Conservation (phyloP, 2,329 filamentous ascomycete species). For the Trichoderma afroharzianum region DNA sequence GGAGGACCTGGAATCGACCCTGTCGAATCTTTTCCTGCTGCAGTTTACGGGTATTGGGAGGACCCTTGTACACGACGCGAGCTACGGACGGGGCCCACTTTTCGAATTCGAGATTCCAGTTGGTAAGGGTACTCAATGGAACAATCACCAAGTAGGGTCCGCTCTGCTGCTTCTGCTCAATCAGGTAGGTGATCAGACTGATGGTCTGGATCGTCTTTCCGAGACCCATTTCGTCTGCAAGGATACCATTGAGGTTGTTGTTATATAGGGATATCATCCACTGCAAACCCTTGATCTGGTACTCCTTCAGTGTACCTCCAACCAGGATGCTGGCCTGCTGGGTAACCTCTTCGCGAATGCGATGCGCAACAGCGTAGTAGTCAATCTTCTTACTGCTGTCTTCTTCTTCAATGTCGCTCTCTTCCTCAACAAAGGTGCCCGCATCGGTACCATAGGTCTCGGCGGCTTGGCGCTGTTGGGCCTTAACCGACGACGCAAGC, state of each 20-base stretch:
- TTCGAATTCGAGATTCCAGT: conserved; percentile 98
- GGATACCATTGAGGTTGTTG: conserved; percentile 98
- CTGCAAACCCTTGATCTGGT: conserved; percentile 96
- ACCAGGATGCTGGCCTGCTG: conserved; percentile 82
- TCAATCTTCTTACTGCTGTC: conserved; percentile 80
- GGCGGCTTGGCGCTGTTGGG: conserved; percentile 80
- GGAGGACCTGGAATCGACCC: conserved; percentile 89
- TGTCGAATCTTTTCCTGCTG: conserved; percentile 93
- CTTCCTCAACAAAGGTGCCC: conserved; percentile 54
- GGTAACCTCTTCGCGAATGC: conserved; percentile 86
- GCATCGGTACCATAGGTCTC: conserved; percentile 70
- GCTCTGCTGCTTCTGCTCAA: conserved; percentile 87
- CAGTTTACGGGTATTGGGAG: conserved; percentile 79
- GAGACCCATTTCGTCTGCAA: conserved; percentile 99
- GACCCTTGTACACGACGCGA: conserved; percentile 95
- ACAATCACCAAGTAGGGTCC: conserved; percentile 97
- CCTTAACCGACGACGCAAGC: conserved; percentile 89
- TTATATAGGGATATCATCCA: conserved; percentile 99
- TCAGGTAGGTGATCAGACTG: conserved; percentile 93
- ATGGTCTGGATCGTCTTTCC: conserved; percentile 99
- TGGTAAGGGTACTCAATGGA: conserved; percentile 91
- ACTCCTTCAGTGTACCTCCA: conserved; percentile 91
- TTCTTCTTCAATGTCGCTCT: conserved; percentile 67
- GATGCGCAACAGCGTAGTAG: conserved; percentile 97
- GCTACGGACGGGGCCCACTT: conserved; percentile 91